Percentiles rank a stretch among this genome's conserved stretches.
phyloP scores from a whole-genome alignment of 2,329 filamentous ascomycete genomes.

The Fusarium nelsonii region DNA sequence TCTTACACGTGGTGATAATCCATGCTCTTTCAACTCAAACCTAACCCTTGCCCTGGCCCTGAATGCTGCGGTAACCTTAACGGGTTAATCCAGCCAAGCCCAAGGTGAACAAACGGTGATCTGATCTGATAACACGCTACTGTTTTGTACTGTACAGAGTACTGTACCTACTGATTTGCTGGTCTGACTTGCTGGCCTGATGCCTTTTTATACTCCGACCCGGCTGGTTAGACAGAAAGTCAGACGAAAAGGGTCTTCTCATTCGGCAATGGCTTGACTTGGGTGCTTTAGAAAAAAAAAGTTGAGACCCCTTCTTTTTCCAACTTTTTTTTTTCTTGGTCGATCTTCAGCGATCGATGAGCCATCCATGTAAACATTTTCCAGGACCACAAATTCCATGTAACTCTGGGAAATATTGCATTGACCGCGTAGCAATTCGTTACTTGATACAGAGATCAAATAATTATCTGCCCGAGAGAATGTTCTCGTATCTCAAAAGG shows the following conservation, averaged over 20 bases:
- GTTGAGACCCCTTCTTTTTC: constrained; percentile 36
- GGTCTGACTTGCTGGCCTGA: constrained; percentile 18
- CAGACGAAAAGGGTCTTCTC: constrained; percentile 17
- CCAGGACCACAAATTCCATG: not conserved
- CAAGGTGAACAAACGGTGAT: constrained; percentile 33
- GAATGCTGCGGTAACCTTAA: constrained; percentile 23
- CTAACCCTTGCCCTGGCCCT: constrained; percentile 38
- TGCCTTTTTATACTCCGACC: constrained; percentile 15
- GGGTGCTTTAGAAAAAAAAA: constrained; percentile 11
- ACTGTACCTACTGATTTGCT: constrained; percentile 11
- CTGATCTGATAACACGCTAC: constrained; percentile 37
- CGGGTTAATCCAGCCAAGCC: constrained; percentile 27
- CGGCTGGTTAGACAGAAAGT: constrained; percentile 11
- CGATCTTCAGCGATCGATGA: constrained; percentile 7
- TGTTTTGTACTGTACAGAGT: not conserved
- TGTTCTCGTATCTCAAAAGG: constrained; percentile 17
- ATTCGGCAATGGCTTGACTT: constrained; percentile 40
- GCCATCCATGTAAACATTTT: constrained; percentile 2
- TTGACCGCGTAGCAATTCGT: not conserved
- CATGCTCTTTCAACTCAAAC: constrained; percentile 24
- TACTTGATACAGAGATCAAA: not conserved
- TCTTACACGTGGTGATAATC: constrained; percentile 40
- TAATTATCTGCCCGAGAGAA: not conserved
- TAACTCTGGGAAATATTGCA: not conserved
- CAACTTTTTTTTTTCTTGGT: constrained; percentile 29